Conservation (phyloP, 179 eudicot species). For the Spinacia oleracea region DNA sequence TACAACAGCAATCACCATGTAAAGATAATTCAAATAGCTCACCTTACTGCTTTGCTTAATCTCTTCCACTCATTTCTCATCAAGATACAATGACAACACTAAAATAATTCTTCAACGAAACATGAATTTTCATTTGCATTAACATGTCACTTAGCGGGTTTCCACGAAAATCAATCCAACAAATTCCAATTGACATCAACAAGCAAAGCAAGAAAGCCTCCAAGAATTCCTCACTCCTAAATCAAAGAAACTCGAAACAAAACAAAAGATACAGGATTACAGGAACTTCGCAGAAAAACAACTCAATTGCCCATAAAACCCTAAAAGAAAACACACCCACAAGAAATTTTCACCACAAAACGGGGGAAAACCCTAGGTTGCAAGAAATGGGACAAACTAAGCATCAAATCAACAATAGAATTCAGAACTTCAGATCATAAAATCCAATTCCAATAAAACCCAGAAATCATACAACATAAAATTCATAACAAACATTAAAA, state of each 20-base stretch:
- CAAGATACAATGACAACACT: too few relatives aligned
- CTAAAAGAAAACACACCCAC: neutral
- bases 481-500: neutral
- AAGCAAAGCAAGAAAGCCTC: neutral
- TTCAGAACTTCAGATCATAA: neutral
- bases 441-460: constrained; percentile 1
- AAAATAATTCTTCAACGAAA: too few relatives aligned
- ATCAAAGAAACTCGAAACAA: neutral
- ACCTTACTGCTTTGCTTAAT: neutral
- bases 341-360: neutral
- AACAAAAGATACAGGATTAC: neutral
- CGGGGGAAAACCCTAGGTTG: neutral
- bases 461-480: neutral
- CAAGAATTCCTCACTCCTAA: neutral
- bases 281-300: neutral
- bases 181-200: neutral
- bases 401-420: neutral
- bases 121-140: neutral
- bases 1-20: neutral
- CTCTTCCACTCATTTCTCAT: neutral
- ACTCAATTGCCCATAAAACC: neutral
- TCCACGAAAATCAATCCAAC: neutral
- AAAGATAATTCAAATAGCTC: neutral
- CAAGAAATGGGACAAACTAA: neutral
- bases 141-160: neutral